Evolutionary conservation across 352 stramenopile genomes (phyloP).

Genomic region (Globisporangium cystogenes): DNA sequence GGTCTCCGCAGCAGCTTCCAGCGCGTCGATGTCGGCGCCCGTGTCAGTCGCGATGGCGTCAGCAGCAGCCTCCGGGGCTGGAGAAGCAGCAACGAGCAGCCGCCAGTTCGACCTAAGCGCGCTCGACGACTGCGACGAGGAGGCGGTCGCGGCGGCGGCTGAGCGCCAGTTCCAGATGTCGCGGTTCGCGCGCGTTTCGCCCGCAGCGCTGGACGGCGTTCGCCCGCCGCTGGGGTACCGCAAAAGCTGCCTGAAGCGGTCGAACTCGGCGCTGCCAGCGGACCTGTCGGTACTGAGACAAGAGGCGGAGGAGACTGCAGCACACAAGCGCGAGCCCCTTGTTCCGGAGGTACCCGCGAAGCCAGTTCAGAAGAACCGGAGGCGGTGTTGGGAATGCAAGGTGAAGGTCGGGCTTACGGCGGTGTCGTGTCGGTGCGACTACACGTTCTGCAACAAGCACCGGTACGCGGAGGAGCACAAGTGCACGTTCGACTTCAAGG

Average conservation of each 20-base stretch:
- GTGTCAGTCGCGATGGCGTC: too few relatives aligned
- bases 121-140: background rate
- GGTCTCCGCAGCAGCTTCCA: background rate
- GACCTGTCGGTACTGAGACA: constrained; percentile 14
- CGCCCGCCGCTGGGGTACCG: constrained; percentile 46
- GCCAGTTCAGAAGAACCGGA: constrained; percentile 87
- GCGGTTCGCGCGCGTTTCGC: constrained; percentile 36
- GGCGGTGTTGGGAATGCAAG: constrained; percentile 89
- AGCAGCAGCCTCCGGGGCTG: too few relatives aligned
- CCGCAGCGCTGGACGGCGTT: constrained; percentile 38
- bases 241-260: constrained; percentile 72
- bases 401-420: constrained; percentile 89
- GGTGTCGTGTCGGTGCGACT: constrained; percentile 87
- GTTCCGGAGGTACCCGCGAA: constrained; percentile 20
- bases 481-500: constrained; percentile 86
- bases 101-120: background rate
- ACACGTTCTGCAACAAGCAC: constrained; percentile 83
- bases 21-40: background rate
- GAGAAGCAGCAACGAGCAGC: too few relatives aligned
- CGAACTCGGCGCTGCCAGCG: constrained; percentile 38
- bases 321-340: constrained; percentile 1
- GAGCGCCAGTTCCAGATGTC: constrained; percentile 14
- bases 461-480: constrained; percentile 85
- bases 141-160: constrained; percentile 8
- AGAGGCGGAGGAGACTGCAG: background rate